A percentile compares a stretch with the other conserved stretches of the same genome.
Evolutionary conservation across 257 asterid genomes (phyloP).

Genomic region (Penstemon davidsonii): DNA sequence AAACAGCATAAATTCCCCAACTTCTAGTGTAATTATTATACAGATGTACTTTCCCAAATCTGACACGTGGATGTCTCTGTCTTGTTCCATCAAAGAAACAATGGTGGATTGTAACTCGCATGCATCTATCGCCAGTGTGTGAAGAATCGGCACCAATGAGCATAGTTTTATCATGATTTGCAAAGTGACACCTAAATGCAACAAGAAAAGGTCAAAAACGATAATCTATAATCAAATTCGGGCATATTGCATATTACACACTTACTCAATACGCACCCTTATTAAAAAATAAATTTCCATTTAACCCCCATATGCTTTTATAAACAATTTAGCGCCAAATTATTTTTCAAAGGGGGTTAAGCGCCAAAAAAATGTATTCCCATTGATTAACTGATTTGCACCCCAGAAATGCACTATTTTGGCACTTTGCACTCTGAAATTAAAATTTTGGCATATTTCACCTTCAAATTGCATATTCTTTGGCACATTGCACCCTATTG

Average conservation of each 20-base stretch:
- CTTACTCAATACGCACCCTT: too few relatives aligned
- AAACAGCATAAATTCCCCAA: conserved; percentile 89
- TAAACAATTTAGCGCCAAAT: too few relatives aligned
- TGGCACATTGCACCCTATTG: too few relatives aligned
- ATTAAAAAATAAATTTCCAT: too few relatives aligned
- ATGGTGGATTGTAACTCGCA: conserved; percentile 85
- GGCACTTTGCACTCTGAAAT: too few relatives aligned
- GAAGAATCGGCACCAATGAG: conserved; percentile 84
- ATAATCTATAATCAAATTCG: not conserved
- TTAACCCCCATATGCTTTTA: too few relatives aligned
- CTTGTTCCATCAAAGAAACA: conserved; percentile 90
- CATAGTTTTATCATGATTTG: conserved; percentile 73
- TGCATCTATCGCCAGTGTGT: conserved; percentile 63
- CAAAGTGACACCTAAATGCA: conserved; percentile 68
- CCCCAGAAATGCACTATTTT: too few relatives aligned
- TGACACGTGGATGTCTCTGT: conserved; percentile 93
- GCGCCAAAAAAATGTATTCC: too few relatives aligned
- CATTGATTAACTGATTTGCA: too few relatives aligned
- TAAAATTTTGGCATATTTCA: too few relatives aligned
- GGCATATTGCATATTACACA: not conserved
- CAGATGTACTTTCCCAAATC: conserved; percentile 84
- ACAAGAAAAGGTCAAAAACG: not conserved
- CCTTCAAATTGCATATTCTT: too few relatives aligned
- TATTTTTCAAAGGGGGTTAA: too few relatives aligned
- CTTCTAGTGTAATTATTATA: conserved; percentile 73